Base-by-base conservation (phyloP, 768 basidiomycete genomes). In the Brasilioporus rufonigricans region DNA sequence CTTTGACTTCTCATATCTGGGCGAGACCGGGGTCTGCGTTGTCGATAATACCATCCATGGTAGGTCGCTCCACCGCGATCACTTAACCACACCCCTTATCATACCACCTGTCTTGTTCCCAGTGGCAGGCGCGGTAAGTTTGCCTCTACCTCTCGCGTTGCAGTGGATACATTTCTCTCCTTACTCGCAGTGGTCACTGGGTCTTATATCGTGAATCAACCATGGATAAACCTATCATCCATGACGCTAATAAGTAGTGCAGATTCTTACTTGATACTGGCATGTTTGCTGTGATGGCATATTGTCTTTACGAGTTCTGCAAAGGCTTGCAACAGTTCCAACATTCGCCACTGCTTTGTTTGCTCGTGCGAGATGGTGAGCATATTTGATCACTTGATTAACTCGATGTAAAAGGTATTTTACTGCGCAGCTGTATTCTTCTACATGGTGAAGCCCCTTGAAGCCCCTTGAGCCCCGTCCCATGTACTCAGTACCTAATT, bases 351-450 rank as follows among this genome's bases (percentile, higher is more conserved):
- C 21, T 55, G 14, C 29, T 55, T 38, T 44, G 54, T 33, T 48
- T 55, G 23, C 35, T 55, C 3, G 6, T 52, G n/a, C 54, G 49
- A 26, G 54, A 55, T 27, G 50, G 54, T 62, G 21, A 62, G 61
- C 10, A 14, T 5, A 6, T n/a, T 33, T 16, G 50, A 52, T 49
- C 16, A 35, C 16, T 21, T 5, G n/a, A 27, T 40, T 7, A 4
- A 26, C 19, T 14, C 12, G 3, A 44, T 41, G 5, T 6, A 10
- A 41, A 45, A 9, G 4, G n/a, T 5, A 26, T 19, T n/a, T 8
- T n/a, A 11, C 27, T 19, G 24, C 29, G 10, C n/a, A 58, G 57
- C 53, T 14, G 13, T 35, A 16, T 1, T 43, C 11, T 58, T 55
- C 36, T 58, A 58, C 26, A 6, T 31, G 21, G 57, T 55, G 21